Base-by-base conservation (phyloP, 805 yeast species). In the Wickerhamomyces bisporus region DNA sequence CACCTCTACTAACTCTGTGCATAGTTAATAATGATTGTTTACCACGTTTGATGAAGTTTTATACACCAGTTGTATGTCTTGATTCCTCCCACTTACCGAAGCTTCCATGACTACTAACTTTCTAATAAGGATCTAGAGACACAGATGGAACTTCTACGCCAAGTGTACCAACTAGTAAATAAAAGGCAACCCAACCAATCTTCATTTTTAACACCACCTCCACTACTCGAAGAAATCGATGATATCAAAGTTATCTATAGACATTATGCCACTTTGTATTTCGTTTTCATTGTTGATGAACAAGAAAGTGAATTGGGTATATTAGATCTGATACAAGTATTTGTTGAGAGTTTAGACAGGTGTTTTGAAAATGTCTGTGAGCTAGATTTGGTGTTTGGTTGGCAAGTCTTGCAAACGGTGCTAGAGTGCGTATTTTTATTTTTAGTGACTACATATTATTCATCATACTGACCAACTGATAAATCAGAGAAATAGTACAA, bases 351-450 rank as follows among this genome's bases (percentile, higher is more conserved):
- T 37, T 70, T 93, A 47, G 96, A 93, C 58, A 78, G 83, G 41
- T 93, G 98, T 61, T 93, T 93, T 62, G 81, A 80, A 44, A 89
- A 88, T 53, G 98, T 93, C 6, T 89, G 96, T 60, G 98, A 93
- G 57, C 70, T 93, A 49, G 98, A 93, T 62, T 70, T 93, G 45
- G 96, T 93, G n/a, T 91, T 89, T 64, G 97, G 97, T 14, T 93
- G 98, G 98, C 97, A 93, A 62, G 94, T 88, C 5, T 66, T 91
- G 24, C 94, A 91, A 57, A 82, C 95, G 2, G 96, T 91, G 2
- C 61, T 89, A 34, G 93, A 82, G 52, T 50, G 36, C 30, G 55
- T 48, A 16, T 18, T 6, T 9, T n/a, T n/a, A n/a, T n/a, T n/a
- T n/a, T n/a, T n/a, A n/a, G n/a, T n/a, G n/a, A n/a, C n/a, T n/a